These are phyloP conservation scores for Leccinum fallax DNA, from an alignment of 1,284 basidiomycete species.

Conservation along the genomic window DNA sequence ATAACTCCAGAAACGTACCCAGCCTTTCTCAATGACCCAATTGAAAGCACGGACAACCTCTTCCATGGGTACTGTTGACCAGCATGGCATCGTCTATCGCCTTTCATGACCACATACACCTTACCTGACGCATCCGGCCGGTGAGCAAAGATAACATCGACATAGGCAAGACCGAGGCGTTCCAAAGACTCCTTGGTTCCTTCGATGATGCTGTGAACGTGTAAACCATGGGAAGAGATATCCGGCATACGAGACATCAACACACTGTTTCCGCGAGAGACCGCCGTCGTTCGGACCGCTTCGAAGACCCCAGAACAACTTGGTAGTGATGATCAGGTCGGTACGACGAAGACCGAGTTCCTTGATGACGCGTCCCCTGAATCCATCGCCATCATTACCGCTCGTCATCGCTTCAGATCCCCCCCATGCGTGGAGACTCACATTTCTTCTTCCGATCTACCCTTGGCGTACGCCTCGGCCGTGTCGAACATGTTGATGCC, in stretches of 20 bases:
- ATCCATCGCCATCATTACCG: background rate
- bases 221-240: background rate
- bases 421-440: constrained; percentile 12
- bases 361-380: constrained; percentile 65
- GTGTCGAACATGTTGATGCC: constrained; percentile 60
- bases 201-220: constrained; percentile 53
- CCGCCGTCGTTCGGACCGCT: constrained; percentile 57
- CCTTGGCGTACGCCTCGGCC: constrained; percentile 59
- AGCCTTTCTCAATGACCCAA: constrained; percentile 42
- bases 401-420: background rate
- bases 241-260: background rate
- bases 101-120: constrained; percentile 2
- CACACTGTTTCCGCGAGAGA: constrained; percentile 67
- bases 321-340: constrained; percentile 68
- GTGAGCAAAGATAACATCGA: constrained; percentile 60
- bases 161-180: constrained; percentile 65
- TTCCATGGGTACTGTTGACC: constrained; percentile 35
- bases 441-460: constrained; percentile 49
- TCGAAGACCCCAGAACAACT: constrained; percentile 49
- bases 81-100: background rate
- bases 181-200: constrained; percentile 58
- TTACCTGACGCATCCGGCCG: constrained; percentile 49
- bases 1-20: constrained; percentile 17
- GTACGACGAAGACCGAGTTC: constrained; percentile 64
- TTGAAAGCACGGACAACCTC: constrained; percentile 50